These are phyloP conservation scores for Penicillium sp. DNA, from an alignment of 2,329 filamentous ascomycete species.

Conservation along the genomic window DNA sequence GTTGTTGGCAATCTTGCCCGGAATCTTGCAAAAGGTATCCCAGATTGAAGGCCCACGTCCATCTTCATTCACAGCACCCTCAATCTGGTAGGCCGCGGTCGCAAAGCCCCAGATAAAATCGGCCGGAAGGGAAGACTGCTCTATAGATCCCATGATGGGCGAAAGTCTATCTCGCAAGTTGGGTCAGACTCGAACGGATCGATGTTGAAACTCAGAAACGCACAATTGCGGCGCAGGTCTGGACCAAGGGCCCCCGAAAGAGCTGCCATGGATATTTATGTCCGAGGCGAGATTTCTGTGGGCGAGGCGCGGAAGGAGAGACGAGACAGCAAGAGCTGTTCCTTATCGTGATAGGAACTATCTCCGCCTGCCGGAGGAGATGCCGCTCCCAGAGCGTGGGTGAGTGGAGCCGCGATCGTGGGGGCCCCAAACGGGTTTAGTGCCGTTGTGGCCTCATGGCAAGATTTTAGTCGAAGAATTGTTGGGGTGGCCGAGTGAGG, in stretches of 20 bases:
- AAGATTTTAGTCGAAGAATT: neutral
- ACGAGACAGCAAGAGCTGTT: conserved; percentile 14
- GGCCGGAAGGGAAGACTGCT: conserved; percentile 54
- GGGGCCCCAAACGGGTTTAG: conserved; percentile 9
- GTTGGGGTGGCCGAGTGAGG: too few species aligned
- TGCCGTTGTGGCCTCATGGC: neutral
- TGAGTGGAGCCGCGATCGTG: conserved; percentile 14
- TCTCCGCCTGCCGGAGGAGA: conserved; percentile 27
- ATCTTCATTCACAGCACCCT: conserved; percentile 73
- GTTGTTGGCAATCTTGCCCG: conserved; percentile 80
- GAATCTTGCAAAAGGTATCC: conserved; percentile 82
- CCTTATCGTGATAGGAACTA: conserved; percentile 29
- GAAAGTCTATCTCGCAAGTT: neutral
- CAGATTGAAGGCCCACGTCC: conserved; percentile 82
- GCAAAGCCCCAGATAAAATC: conserved; percentile 81
- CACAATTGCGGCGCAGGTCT: conserved; percentile 2
- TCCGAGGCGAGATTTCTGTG: conserved; percentile 1
- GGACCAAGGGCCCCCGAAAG: conserved; percentile 1
- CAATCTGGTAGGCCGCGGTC: conserved; percentile 83
- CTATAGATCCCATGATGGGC: conserved; percentile 31
- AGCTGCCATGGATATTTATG: conserved; percentile 13
- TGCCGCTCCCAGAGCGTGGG: conserved; percentile 24
- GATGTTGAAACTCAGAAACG: neutral
- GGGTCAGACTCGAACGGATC: neutral
- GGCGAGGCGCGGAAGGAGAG: neutral